Base-by-base conservation (phyloP, 1,284 basidiomycete genomes). In the Apiotrichum montevideense region DNA sequence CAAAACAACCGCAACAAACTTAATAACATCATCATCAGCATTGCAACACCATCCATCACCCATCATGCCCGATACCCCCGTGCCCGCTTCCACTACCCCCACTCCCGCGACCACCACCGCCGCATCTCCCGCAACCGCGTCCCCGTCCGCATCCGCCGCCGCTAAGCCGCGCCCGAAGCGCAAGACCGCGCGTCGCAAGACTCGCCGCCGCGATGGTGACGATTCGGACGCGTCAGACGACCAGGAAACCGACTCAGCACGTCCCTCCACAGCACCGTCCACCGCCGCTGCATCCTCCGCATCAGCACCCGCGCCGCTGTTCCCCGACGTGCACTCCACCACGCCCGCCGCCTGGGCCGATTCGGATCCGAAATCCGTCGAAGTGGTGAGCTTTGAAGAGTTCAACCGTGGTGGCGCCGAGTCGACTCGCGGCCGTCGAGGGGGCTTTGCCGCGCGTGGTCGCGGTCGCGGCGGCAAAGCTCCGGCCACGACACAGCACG, bases 311-410 rank as follows among this genome's bases (percentile, higher is more conserved):
- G 40, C 32, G 11, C 47, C 68, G 1, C 56, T 63, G 4, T 69
- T 70, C 50, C 57, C 63, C 15, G 66, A 68, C 56, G 57, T 51
- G 13, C 52, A 32, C 10, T 62, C 63, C n/a, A 63, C 67, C 1
- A 68, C 67, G 14, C 70, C 69, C 3, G 59, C 55, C 3, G 67
- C 54, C 11, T 71, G 68, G 69, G 56, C 64, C 3, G 65, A 71
- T 51, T 51, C 48, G 49, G 48, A 56, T 13, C 56, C 50, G 9
- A 35, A 44, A 4, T 40, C 51, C 9, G 57, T 51, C 6, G 52
- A 55, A 10, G 52, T 50, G 9, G 53, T 70, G n/a, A 46, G 55
- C 33, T 70, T 70, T 56, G 66, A 66, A 41, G 67, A 66, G 5
- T 64, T 68, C 40, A 58, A 57, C 45, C 52, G 61, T 9, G 62